Evolutionary conservation across 139 green algal genomes (phyloP), one percentile per base, ranked within the genome.

Genomic region (Chara braunii): DNA sequence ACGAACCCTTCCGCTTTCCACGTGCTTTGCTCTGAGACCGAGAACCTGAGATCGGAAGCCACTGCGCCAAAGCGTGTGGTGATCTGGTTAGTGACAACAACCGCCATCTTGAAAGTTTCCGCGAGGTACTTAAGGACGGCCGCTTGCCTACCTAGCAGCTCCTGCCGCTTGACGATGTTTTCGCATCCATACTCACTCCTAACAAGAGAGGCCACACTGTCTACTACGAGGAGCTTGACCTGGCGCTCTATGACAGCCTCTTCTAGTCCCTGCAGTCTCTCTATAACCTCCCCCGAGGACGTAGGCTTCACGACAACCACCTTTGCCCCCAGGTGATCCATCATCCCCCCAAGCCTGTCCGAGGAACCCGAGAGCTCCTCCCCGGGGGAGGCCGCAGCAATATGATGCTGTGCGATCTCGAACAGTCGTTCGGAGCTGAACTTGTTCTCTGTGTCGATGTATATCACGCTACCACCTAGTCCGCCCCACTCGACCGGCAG

Each of bases 81-180:
- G 6, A 88, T 80, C 56, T 92, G 85, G 55, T 94, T 94, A 9
- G 81, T 87, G 3, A 90, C 81, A 2, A 94, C 34, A 8, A 93
- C 81, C 0, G 84, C 78, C 29, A 94, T 84, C 1, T 62, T 30
- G 66, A 87, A 88, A 2, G 61, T 64, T 65, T 94, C 85, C 35
- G 89, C 89, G 29, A 72, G 4, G 50, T 52, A 72, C 66, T 95
- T 95, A 6, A 95, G 76, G 3, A 43, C 51, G 2, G 75, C 60
- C 1, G 89, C 87, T 22, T 92, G 79, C 54, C 81, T 57, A 0
- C 52, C 55, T 12, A 79, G 50, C 3, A 82, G 8, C 60, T 83
- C 66, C 30, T 86, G 72, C 11, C 85, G 51, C 33, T 83, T 73
- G 43, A 66, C 18, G 30, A 85, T 24, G 33, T 63, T 28, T 18